Evolutionary conservation across 1,284 basidiomycete genomes (phyloP), one percentile per base, ranked within the genome.

Genomic region (Clitocybe nebularis): DNA sequence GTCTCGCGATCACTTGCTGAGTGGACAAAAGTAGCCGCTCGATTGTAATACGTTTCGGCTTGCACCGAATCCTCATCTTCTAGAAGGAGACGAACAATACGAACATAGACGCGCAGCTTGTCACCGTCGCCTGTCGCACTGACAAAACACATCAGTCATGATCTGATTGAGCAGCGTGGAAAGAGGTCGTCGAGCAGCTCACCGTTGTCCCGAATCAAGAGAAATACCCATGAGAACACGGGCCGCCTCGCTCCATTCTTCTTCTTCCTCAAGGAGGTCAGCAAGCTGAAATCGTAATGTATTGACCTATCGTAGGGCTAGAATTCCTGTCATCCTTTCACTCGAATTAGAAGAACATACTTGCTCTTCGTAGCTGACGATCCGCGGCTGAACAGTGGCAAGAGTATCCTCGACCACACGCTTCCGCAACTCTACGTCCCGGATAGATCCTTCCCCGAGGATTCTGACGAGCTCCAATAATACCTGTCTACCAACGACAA

Each of bases 31-130:
- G 93, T 76, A 7, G 89, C 89, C n/a, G 96, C 95, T 40, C 95
- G 88, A 57, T 94, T 95, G 62, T 96, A 93, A 64, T 93, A 98
- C 4, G 89, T 88, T 61, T 99, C 95, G 26, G 96, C 96, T 61
- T 90, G 88, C 0, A 92, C 87, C 1, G 89, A 88, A 56, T 96
- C 91, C 58, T 93, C 91, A 29, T 96, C 94, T 71, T 98, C 94
- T 25, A 99, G 77, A n/a, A 95, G 75, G 3, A 99, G 75, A 14
- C 95, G 84, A 25, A 97, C 89, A 52, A 99, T 96, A 43, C 93
- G 87, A 47, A 99, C 85, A 61, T 97, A 95, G 30, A 96, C 78
- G 14, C 79, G 78, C 23, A 98, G 79, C 66, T 93, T 96, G 47
- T 93, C 90, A 47, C 84, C 79, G 60, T 94, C 91, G 7, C 84